These are phyloP conservation scores for Collybia mongolica DNA, from an alignment of 768 basidiomycete species.

Conservation along the genomic window DNA sequence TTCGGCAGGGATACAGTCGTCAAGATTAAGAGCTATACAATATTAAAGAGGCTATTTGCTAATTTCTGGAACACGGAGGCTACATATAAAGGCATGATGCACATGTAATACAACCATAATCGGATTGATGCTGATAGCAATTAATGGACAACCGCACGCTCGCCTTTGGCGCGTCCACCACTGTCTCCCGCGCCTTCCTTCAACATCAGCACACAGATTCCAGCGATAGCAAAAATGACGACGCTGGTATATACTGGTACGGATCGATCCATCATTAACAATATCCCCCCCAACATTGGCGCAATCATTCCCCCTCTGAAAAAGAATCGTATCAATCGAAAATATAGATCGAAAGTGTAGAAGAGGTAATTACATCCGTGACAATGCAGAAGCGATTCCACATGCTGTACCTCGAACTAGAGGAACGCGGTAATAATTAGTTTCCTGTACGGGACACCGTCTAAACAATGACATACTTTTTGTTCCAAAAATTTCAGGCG, in stretches of 20 bases:
- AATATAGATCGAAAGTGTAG: not conserved
- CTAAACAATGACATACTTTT: conserved; percentile 44
- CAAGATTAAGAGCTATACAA: no score
- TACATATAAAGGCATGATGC: not conserved
- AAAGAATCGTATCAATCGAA: conserved; percentile 7
- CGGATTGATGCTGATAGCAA: not conserved
- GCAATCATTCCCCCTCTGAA: conserved; percentile 86
- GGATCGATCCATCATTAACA: conserved; percentile 65
- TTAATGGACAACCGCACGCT: conserved; percentile 27
- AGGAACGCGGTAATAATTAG: conserved; percentile 2
- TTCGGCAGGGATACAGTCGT: no score
- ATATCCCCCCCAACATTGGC: conserved; percentile 71
- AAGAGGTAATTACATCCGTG: conserved; percentile 61
- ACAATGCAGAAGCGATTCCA: conserved; percentile 84
- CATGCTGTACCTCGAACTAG: conserved; percentile 84
- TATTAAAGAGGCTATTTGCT: no score
- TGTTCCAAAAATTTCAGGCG: conserved; percentile 84
- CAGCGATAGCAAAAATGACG: conserved; percentile 61
- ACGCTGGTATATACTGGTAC: conserved; percentile 80
- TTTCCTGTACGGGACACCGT: not conserved
- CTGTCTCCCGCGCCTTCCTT: conserved; percentile 48
- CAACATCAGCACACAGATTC: conserved; percentile 59
- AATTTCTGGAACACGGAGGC: not conserved
- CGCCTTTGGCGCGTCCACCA: conserved; percentile 16
- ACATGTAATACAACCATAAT: not conserved